Conservation (phyloP, 2,329 filamentous ascomycete species). For the Aspergillus unguis region DNA sequence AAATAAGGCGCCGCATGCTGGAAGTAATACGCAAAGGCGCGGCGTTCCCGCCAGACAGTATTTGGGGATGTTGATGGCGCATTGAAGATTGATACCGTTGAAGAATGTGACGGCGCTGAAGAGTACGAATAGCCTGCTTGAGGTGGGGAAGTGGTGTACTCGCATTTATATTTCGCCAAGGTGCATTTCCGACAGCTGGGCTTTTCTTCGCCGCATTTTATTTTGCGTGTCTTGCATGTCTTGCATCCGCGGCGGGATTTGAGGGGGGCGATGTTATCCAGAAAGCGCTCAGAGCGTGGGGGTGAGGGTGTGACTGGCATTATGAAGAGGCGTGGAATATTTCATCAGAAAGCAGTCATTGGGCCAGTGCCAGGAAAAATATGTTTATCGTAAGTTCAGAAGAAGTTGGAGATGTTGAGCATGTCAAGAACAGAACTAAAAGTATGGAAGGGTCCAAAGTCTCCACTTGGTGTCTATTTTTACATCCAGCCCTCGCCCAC, state of each 20-base stretch:
- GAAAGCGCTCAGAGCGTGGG: not conserved
- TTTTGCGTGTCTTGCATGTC: conserved; percentile 33
- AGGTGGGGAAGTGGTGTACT: conserved; percentile 22
- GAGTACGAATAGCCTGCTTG: not conserved
- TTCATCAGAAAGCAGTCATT: too few species aligned
- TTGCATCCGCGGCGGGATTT: conserved; percentile 28
- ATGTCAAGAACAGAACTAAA: not conserved
- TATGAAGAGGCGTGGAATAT: too few species aligned
- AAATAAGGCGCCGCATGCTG: conserved; percentile 28
- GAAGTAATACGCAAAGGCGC: conserved; percentile 37
- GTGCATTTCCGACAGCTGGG: conserved; percentile 31
- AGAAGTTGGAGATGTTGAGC: too few species aligned
- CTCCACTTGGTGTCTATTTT: too few species aligned
- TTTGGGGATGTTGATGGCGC: conserved; percentile 17
- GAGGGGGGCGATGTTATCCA: conserved; percentile 3
- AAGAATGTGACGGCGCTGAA: not conserved
- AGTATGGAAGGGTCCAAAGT: not conserved
- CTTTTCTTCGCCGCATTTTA: conserved; percentile 37
- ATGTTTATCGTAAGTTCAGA: too few species aligned
- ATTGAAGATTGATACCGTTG: not conserved
- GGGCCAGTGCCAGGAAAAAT: too few species aligned
- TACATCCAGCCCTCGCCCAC: too few species aligned
- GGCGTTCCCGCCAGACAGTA: conserved; percentile 30
- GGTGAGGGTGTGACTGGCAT: not conserved
- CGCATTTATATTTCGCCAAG: conserved; percentile 31